Base-by-base conservation (phyloP, 371 early-diverging fungal genomes). In the Rhizopus microsporus region DNA sequence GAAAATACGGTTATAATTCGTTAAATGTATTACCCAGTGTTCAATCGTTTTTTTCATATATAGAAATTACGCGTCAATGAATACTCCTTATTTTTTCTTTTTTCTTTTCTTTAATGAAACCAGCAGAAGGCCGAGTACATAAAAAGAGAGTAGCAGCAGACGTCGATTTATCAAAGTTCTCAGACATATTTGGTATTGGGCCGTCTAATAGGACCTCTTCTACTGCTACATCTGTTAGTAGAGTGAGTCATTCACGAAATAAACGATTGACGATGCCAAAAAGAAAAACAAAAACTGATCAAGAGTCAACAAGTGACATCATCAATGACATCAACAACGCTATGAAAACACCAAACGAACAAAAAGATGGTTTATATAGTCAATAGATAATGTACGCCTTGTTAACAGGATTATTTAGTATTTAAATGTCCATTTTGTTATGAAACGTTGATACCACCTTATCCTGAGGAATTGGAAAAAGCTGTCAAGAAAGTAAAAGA, bases 391-490 rank as follows among this genome's bases (percentile, higher is more conserved):
- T 23, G 2, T 23, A 23, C 23, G 23, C 2, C 23, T 23, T 23
- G 23, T 23, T 23, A 23, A 23, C 23, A 37, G 13, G 7, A 5
- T 13, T 37, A 10, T 37, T 37, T 37, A 37, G 38, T 37, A 7
- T 46, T 9, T 23, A 29, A 46, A 17, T 46, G 46, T 7, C 46
- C 46, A 7, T 17, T 46, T 46, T 46, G 46, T 6, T 46, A 29
- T 46, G 46, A 46, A 29, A 23, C 7, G 7, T 29, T 46, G 12
- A 9, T 23, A 12, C 23, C 46, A 29, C 46, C 46, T 46, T 46
- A 46, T 46, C 46, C 46, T 9, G 49, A 54, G 30, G 51, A 44
- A 38, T 15, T 23, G 7, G 42, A 40, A 40, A 45, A 54, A 8
- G 34, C 54, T 4, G 42, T 54, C 5, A 39, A 58, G 4, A 31